These are phyloP conservation scores for Filosporella fistucella DNA, from an alignment of 495 filamentous ascomycete genomes.

Conservation along the genomic window DNA sequence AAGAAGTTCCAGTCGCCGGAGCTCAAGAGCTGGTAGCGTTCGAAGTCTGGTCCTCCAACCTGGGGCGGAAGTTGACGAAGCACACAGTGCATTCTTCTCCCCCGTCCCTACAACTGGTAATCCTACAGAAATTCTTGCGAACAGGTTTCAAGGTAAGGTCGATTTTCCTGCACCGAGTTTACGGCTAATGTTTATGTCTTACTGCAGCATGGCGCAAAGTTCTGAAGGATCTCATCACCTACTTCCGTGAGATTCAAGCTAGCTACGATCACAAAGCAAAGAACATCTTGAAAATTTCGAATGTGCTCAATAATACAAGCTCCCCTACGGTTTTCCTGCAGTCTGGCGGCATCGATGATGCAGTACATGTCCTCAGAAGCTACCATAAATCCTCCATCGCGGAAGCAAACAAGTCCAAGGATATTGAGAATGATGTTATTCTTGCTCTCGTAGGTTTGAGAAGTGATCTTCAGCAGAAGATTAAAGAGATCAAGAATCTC, in stretches of 20 bases:
- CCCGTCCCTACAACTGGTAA: conserved; percentile 83
- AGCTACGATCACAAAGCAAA: conserved; percentile 87
- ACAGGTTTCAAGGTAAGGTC: conserved; percentile 78
- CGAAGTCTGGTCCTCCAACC: conserved; percentile 64
- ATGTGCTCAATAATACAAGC: conserved; percentile 74
- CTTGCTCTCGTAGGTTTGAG: conserved; percentile 78
- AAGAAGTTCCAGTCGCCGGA: conserved; percentile 71
- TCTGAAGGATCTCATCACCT: conserved; percentile 89
- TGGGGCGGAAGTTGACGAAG: conserved; percentile 59
- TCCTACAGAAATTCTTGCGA: conserved; percentile 86
- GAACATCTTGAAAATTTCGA: conserved; percentile 74
- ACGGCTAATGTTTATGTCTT: background rate
- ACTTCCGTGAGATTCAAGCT: conserved; percentile 88
- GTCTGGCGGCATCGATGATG: conserved; percentile 80
- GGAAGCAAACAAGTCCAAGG: conserved; percentile 83
- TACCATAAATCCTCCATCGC: conserved; percentile 78
- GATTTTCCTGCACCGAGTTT: background rate
- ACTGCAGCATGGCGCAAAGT: conserved; percentile 93
- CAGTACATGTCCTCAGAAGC: conserved; percentile 70
- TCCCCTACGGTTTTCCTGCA: conserved; percentile 67
- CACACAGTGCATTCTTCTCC: conserved; percentile 80
- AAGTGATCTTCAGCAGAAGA: conserved; percentile 88
- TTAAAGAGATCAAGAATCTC: conserved; percentile 93
- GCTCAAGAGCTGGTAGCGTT: conserved; percentile 76
- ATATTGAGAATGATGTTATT: conserved; percentile 89